Evolutionary conservation across 2,329 filamentous ascomycete genomes (phyloP).

Genomic region (Calonectria henricotiae): DNA sequence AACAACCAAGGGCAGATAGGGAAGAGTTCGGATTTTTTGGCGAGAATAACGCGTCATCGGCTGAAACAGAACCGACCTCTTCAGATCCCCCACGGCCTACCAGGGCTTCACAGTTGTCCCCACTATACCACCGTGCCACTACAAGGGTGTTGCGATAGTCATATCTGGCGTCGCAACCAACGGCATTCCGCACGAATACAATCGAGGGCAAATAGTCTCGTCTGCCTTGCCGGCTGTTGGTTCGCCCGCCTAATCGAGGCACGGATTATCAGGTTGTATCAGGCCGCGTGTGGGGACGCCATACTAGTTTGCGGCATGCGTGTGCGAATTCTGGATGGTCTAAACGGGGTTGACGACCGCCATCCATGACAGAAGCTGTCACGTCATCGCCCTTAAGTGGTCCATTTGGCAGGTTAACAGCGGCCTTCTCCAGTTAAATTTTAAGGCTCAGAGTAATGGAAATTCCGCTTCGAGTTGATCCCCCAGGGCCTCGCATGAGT

Average conservation of each 20-base stretch:
- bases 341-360: slow-evolving; percentile 3
- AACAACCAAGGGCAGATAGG: not conserved
- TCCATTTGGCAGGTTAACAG: not conserved
- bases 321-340: not conserved
- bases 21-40: not conserved
- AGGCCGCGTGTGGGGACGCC: slow-evolving; percentile 2
- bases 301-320: not conserved
- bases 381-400: slow-evolving; percentile 11
- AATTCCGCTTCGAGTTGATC: slow-evolving; percentile 22
- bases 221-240: not conserved
- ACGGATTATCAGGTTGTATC: slow-evolving; percentile 25
- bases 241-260: not conserved
- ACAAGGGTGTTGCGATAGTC: slow-evolving; percentile 16
- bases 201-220: not conserved
- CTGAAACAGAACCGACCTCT: slow-evolving; percentile 12
- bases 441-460: slow-evolving; percentile 9
- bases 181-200: not conserved
- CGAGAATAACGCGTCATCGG: slow-evolving; percentile 2
- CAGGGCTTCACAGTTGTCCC: slow-evolving; percentile 14
- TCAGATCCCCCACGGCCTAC: not conserved
- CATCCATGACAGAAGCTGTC: slow-evolving; percentile 5
- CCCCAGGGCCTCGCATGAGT: slow-evolving; percentile 14
- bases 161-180: slow-evolving; percentile 1
- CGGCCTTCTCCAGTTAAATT: slow-evolving; percentile 10
- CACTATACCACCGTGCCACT: slow-evolving; percentile 6